phyloP scores from a whole-genome alignment of 768 basidiomycete species.

The Termitomyces sp. region DNA sequence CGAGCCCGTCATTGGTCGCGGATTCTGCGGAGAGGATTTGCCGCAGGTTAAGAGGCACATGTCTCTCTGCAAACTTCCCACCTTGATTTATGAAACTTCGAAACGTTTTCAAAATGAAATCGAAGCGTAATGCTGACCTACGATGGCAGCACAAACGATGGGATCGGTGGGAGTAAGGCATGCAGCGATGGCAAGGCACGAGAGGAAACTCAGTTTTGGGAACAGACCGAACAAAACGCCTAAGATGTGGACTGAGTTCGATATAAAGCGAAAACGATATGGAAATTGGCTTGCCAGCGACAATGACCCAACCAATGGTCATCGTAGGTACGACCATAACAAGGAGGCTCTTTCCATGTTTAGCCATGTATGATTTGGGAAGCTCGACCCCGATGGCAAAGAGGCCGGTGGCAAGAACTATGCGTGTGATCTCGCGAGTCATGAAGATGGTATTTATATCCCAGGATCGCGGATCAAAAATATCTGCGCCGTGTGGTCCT shows the following conservation, averaged over 20 bases:
- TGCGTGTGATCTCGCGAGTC: conserved; percentile 46
- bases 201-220: conserved; percentile 65
- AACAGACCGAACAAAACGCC: conserved; percentile 70
- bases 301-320: conserved; percentile 80
- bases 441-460: conserved; percentile 36
- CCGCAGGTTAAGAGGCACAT: conserved; percentile 74
- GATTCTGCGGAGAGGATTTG: conserved; percentile 84
- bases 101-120: background rate
- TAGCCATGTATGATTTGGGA: conserved; percentile 77
- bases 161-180: conserved; percentile 95
- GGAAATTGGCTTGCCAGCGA: conserved; percentile 44
- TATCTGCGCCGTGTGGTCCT: conserved; percentile 66
- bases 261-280: background rate
- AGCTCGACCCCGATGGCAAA: conserved; percentile 96
- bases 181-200: conserved; percentile 81
- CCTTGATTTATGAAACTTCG: conserved; percentile 31
- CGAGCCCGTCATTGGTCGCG: conserved; percentile 93
- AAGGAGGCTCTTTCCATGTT: conserved; percentile 69
- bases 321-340: conserved; percentile 80
- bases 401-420: conserved; percentile 82
- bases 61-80: conserved; percentile 62
- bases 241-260: conserved; percentile 16
- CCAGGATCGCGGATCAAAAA: conserved; percentile 82
- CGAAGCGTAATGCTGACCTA: conserved; percentile 37
- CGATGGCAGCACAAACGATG: conserved; percentile 82